Evolutionary conservation across 108 stramenopile species (phyloP).

Genomic region (Conticribra weissflogii): DNA sequence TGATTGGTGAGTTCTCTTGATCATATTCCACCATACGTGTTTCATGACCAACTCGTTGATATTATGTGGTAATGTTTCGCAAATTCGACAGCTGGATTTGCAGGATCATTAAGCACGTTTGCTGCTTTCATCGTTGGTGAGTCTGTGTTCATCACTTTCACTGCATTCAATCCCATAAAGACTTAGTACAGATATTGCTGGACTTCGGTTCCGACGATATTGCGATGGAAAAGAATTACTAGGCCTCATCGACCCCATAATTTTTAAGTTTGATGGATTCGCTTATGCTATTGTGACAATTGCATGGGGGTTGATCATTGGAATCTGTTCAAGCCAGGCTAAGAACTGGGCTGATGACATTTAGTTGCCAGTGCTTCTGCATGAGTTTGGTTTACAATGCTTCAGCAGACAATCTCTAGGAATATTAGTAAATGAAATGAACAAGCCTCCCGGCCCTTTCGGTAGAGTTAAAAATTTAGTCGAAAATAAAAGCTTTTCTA

Average conservation of each 20-base stretch:
- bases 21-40: too few relatives aligned
- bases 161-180: not conserved
- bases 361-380: too few relatives aligned
- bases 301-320: slow-evolving; percentile 67
- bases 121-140: slow-evolving; percentile 68
- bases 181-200: not conserved
- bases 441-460: too few relatives aligned
- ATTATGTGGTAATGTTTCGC: not conserved
- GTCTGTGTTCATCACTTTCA: too few relatives aligned
- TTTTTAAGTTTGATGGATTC: slow-evolving; percentile 80
- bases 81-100: slow-evolving; percentile 80
- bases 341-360: slow-evolving; percentile 85
- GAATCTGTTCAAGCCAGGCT: slow-evolving; percentile 66
- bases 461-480: too few relatives aligned
- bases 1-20: slow-evolving; percentile 51
- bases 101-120: slow-evolving; percentile 75
- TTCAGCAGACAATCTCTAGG: too few relatives aligned
- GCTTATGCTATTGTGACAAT: slow-evolving; percentile 71
- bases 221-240: slow-evolving; percentile 66
- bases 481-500: too few relatives aligned
- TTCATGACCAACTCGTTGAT: not conserved
- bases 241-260: slow-evolving; percentile 71
- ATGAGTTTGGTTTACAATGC: too few relatives aligned
- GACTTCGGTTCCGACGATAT: not conserved
- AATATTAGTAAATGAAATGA: too few relatives aligned